phyloP scores from a whole-genome alignment of 192 early-diverging fungal genomes.

The Pilaira anomala region DNA sequence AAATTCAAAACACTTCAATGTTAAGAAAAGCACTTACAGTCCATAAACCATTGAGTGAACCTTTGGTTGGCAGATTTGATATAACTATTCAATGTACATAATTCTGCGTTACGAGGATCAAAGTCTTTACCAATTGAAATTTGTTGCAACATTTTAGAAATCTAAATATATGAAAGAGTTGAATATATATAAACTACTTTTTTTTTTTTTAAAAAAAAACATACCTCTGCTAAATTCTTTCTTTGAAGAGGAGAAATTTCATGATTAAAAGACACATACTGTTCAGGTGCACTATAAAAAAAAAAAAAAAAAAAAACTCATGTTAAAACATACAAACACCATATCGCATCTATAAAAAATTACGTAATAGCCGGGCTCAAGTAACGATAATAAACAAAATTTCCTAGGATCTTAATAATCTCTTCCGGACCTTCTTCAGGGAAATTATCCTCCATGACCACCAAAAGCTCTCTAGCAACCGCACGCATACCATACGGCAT shows the following conservation, averaged over 20 bases:
- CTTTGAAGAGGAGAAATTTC: slow-evolving; percentile 84
- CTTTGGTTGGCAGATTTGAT: slow-evolving; percentile 70
- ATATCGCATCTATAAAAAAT: slow-evolving; percentile 35
- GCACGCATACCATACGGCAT: slow-evolving; percentile 97
- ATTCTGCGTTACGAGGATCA: slow-evolving; percentile 64
- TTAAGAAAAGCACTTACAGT: no score
- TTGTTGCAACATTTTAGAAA: slow-evolving; percentile 93
- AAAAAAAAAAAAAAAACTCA: neutral
- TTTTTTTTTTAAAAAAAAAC: neutral
- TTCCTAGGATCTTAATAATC: slow-evolving; percentile 87
- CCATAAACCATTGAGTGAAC: slow-evolving; percentile 85
- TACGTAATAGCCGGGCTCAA: slow-evolving; percentile 96
- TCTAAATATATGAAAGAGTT: slow-evolving; percentile 25
- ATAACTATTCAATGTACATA: slow-evolving; percentile 78
- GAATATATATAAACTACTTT: neutral
- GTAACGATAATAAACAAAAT: slow-evolving; percentile 97
- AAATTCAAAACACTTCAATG: neutral
- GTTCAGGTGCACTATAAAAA: slow-evolving; percentile 80
- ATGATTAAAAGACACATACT: slow-evolving; percentile 90
- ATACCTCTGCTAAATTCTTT: slow-evolving; percentile 90
- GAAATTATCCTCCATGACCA: slow-evolving; percentile 78
- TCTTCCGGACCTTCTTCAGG: slow-evolving; percentile 72
- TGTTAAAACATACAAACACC: neutral
- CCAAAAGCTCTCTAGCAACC: slow-evolving; percentile 88
- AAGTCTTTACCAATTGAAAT: slow-evolving; percentile 88